A percentile compares a stretch with the other conserved stretches of the same genome.
Conservation (phyloP, 1,139 yeast species). For the Candida tunisiensis region DNA sequence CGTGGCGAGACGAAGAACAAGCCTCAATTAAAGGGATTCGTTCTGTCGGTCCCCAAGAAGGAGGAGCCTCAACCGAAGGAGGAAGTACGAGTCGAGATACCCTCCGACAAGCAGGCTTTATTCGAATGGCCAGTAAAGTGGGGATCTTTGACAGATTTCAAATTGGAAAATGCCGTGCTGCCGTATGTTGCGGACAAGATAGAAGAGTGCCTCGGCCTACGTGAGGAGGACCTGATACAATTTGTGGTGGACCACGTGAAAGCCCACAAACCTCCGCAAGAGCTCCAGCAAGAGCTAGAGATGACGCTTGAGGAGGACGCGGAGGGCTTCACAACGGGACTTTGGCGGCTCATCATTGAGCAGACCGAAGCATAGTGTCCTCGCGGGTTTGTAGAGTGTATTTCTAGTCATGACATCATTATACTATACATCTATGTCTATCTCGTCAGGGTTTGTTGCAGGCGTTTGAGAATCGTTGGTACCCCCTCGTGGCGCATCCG, state of each 20-base stretch:
- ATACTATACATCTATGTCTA: slow-evolving; percentile 1
- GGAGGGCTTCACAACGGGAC: slow-evolving; percentile 6
- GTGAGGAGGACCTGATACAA: slow-evolving; percentile 19
- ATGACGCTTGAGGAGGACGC: slow-evolving; percentile 21
- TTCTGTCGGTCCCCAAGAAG: too few species aligned
- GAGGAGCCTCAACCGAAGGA: neutral
- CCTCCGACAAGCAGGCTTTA: slow-evolving; percentile 8
- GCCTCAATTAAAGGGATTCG: too few species aligned
- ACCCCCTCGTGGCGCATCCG: neutral
- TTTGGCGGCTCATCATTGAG: neutral
- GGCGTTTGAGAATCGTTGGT: neutral
- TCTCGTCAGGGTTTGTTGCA: neutral
- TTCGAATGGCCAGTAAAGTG: slow-evolving; percentile 12
- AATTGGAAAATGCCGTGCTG: slow-evolving; percentile 9
- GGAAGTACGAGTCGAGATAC: slow-evolving; percentile 4
- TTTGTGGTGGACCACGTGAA: slow-evolving; percentile 13
- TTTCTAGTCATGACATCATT: too few species aligned
- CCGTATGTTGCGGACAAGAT: slow-evolving; percentile 14
- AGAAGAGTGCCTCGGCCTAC: slow-evolving; percentile 18
- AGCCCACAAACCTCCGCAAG: slow-evolving; percentile 11
- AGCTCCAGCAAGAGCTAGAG: slow-evolving; percentile 14
- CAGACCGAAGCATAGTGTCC: neutral
- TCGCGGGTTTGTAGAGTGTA: too few species aligned
- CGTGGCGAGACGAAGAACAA: neutral
- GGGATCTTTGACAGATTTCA: slow-evolving; percentile 11